phyloP scores from a whole-genome alignment of 306 rosid genomes.

The Dalbergia oliveri region DNA sequence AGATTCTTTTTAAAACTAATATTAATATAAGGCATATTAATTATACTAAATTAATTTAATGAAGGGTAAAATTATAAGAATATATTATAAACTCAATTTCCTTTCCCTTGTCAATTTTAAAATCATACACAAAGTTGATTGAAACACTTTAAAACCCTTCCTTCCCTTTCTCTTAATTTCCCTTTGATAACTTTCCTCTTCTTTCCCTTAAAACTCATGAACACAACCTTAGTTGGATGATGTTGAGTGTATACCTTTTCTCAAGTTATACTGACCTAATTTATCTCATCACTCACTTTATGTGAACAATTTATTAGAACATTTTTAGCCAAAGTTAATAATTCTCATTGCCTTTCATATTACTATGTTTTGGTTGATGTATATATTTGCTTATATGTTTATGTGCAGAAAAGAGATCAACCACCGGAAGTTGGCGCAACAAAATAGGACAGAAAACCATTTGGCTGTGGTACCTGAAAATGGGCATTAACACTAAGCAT shows the following conservation, averaged over 20 bases:
- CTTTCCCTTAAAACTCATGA: too few relatives aligned
- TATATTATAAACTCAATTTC: too few relatives aligned
- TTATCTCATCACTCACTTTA: slow-evolving; percentile 16
- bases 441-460: slow-evolving; percentile 58
- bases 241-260: background rate
- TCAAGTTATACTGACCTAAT: background rate
- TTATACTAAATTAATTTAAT: too few relatives aligned
- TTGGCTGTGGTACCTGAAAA: slow-evolving; percentile 53
- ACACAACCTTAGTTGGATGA: background rate
- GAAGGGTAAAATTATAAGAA: too few relatives aligned
- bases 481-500: slow-evolving; percentile 56
- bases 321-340: slow-evolving; percentile 14
- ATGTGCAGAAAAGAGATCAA: slow-evolving; percentile 74
- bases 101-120: too few relatives aligned
- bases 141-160: too few relatives aligned
- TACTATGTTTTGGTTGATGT: slow-evolving; percentile 14
- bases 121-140: too few relatives aligned
- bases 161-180: too few relatives aligned
- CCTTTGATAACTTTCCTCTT: too few relatives aligned
- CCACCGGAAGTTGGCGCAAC: slow-evolving; percentile 58
- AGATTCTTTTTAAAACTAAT: too few relatives aligned
- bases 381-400: background rate
- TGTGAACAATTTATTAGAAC: slow-evolving; percentile 1
- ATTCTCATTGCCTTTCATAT: background rate
- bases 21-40: too few relatives aligned